Evolutionary conservation across 768 basidiomycete genomes (phyloP), one percentile per base, ranked within the genome.

Genomic region (Polyporus arcularius): DNA sequence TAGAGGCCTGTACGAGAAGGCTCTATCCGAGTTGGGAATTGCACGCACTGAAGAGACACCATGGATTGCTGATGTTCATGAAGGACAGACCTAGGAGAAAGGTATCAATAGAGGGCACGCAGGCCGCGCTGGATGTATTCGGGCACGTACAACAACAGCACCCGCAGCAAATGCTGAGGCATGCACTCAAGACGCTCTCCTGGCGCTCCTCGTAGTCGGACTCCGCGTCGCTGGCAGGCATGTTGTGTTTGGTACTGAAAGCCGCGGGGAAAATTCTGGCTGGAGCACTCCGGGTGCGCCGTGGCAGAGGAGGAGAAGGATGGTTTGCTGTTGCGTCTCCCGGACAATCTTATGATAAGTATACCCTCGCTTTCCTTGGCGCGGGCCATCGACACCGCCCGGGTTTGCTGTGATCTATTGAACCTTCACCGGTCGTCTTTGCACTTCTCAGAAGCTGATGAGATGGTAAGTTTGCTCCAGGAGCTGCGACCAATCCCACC

Each of bases 81-180:
- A 14, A 43, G 6, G 53, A 54, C 21, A 54, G 43, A n/a, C 53
- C 53, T 54, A n/a, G 5, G 18, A 7, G 16, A 9, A 21, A 16
- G 7, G 15, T 45, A 16, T 45, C 43, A 30, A 6, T 30, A 18
- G 9, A 21, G 26, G 8, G 5, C 49, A 9, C 31, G 14, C 30
- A 50, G 49, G 4, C 6, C 5, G 31, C 8, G 31, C 26, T 28
- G 21, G 15, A 14, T 31, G 14, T 49, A 31, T 31, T 18, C 26
- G 15, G 15, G 16, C 30, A 53, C 52, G 39, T 40, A 53, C 52
- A 53, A 31, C 54, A 55, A 35, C 54, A 55, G 32, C 54, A 55
- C 38, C 54, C 54, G 35, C 54, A 55, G 15, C 31, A 55, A 4
- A 55, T 35, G 54, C 30, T 21, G 7, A 55, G 54, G n/a, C 54